Base-by-base conservation (phyloP, 2,329 filamentous ascomycete genomes). In the Penicillium sp. region DNA sequence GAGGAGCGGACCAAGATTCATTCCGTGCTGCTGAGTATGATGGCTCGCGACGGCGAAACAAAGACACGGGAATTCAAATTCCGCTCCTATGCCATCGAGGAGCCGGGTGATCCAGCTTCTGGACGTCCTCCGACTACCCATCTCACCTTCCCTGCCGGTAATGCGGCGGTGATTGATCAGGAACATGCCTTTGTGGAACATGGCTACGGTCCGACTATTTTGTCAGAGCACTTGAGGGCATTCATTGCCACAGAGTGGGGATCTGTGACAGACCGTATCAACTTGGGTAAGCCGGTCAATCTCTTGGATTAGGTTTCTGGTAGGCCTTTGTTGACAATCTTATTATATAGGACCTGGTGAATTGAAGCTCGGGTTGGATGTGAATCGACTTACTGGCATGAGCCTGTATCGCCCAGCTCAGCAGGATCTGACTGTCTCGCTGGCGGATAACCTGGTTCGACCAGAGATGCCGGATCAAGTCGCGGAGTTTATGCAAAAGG, bases 251-350 rank as follows among this genome's bases (percentile, higher is more conserved):
- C 89, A 64, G 85, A 89, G 60, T 87, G 88, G 65, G 91, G 92
- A 50, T 91, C 88, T 43, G 80, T 96, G 16, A 91, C 90, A 2
- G 93, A 97, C 75, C 86, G 92, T 39, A 82, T 96, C 70, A 96
- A 96, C 66, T 82, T 96, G 55, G 81, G 82, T 81, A 77, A 40
- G 73, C 77, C n/a, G 46, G 5, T 19, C 59, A 35, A 16, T 13
- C 10, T 11, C 14, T 33, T 19, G 18, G 6, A 19, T 22, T n/a
- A 18, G 6, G 3, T 18, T 18, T 43, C 24, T 43, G n/a, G 27
- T 16, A 31, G 41, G 9, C 22, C 10, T 5, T 16, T 41, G 39
- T 22, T 37, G 16, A 52, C 36, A 7, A 7, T 40, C 31, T 52
- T 16, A 6, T 54, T 19, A 46, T 46, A 2, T 51, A 67, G 88